Evolutionary conservation across 1,284 basidiomycete species (phyloP).

Genomic region (Wallemia ichthyophaga): DNA sequence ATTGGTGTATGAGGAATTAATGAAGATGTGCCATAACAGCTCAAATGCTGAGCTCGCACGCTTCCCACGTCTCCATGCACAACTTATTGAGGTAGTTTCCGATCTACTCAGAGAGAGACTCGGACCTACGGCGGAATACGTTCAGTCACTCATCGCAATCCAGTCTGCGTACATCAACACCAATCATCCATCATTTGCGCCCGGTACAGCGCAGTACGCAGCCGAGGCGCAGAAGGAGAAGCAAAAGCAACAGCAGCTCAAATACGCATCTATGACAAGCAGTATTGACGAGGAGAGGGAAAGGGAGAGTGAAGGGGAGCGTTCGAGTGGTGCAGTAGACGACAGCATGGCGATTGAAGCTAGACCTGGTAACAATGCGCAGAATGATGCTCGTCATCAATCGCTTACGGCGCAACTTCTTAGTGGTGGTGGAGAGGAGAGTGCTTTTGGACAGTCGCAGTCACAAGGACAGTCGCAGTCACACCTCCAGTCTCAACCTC

Average conservation of each 20-base stretch:
- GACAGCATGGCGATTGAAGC: slow-evolving; percentile 9
- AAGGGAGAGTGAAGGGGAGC: slow-evolving; percentile 11
- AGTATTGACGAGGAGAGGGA: slow-evolving; percentile 11
- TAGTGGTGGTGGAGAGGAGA: slow-evolving; percentile 2
- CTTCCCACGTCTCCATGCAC: slow-evolving; percentile 75
- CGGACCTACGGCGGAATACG: slow-evolving; percentile 85
- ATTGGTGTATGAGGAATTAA: slow-evolving; percentile 91
- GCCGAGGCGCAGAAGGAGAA: slow-evolving; percentile 14
- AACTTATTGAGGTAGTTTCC: slow-evolving; percentile 87
- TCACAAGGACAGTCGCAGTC: slow-evolving; percentile 7
- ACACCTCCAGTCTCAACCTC: too few species aligned
- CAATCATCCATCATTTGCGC: slow-evolving; percentile 67
- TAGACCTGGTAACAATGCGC: slow-evolving; percentile 12
- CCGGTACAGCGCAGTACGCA: slow-evolving; percentile 26
- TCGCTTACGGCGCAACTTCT: slow-evolving; percentile 8
- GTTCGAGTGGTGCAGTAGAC: slow-evolving; percentile 11
- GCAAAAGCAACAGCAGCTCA: slow-evolving; percentile 7
- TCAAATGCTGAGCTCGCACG: slow-evolving; percentile 52
- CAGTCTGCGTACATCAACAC: slow-evolving; percentile 99
- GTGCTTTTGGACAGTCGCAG: background rate
- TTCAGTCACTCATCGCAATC: slow-evolving; percentile 80
- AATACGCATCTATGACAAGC: background rate
- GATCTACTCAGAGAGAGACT: slow-evolving; percentile 81
- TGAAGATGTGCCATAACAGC: slow-evolving; percentile 98
- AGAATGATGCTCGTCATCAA: background rate